phyloP scores from a whole-genome alignment of 1,284 basidiomycete species.

The Malassezia yamatoensis region DNA sequence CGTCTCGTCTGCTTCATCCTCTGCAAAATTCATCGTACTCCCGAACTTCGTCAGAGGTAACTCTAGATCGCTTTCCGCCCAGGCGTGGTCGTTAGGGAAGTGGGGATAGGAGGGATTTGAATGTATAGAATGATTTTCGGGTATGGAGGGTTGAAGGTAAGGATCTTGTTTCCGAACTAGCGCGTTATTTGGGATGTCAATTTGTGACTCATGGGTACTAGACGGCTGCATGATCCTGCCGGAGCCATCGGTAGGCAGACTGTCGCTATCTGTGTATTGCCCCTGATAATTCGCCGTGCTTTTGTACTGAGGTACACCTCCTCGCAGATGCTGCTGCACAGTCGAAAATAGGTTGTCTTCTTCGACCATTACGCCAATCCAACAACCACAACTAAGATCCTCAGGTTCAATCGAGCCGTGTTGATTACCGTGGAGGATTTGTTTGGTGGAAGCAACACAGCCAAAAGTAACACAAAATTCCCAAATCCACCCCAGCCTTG shows the following conservation, averaged over 20 bases:
- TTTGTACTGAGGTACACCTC: too few relatives aligned
- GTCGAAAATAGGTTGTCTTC: not conserved
- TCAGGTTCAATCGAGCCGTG: not conserved
- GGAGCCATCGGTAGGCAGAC: too few relatives aligned
- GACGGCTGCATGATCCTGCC: too few relatives aligned
- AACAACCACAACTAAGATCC: not conserved
- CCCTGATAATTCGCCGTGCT: too few relatives aligned
- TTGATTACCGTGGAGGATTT: not conserved
- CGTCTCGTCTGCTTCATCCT: constrained; percentile 39
- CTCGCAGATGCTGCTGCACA: not conserved
- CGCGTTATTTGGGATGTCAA: too few relatives aligned
- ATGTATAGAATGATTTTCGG: not conserved
- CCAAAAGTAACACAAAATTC: constrained; percentile 3
- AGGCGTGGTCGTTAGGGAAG: not conserved
- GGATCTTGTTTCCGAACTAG: not conserved
- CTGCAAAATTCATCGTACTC: constrained; percentile 36
- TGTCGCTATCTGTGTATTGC: too few relatives aligned
- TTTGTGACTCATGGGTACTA: too few relatives aligned
- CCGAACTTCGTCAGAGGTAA: constrained; percentile 28
- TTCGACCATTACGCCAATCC: not conserved
- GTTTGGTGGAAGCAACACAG: not conserved
- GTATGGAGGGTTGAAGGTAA: not conserved
- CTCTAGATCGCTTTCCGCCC: constrained; percentile 23
- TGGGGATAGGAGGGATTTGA: not conserved
- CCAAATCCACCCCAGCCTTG: not conserved